A percentile compares a stretch with the other conserved stretches of the same genome.
These are phyloP conservation scores for Coffea canephora DNA, from an alignment of 257 asterid genomes.

Conservation along the genomic window DNA sequence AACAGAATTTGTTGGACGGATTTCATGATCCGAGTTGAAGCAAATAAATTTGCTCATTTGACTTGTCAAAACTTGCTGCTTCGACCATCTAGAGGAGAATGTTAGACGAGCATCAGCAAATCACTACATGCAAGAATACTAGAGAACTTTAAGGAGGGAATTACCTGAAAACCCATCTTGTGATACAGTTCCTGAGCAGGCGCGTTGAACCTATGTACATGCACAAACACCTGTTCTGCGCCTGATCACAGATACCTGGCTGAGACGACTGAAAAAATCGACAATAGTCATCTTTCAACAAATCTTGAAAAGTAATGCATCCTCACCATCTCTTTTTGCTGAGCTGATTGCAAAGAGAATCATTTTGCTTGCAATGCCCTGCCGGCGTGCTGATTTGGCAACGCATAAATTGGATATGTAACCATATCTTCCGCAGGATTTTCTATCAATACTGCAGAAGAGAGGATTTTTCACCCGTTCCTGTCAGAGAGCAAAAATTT, in stretches of 20 bases:
- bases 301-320: neutral
- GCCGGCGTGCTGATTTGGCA: constrained; percentile 66
- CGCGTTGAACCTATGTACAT: constrained; percentile 51
- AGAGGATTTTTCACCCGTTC: constrained; percentile 38
- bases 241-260: constrained; percentile 32
- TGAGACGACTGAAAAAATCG: neutral
- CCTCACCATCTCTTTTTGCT: constrained; percentile 48
- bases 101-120: constrained; percentile 3
- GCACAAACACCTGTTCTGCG: constrained; percentile 57
- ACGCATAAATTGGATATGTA: constrained; percentile 71
- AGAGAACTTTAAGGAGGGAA: neutral
- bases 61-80: constrained; percentile 27
- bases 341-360: constrained; percentile 40
- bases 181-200: constrained; percentile 53
- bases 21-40: constrained; percentile 29
- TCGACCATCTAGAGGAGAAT: constrained; percentile 48
- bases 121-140: neutral
- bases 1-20: neutral
- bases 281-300: neutral
- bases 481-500: constrained; percentile 28
- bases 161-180: constrained; percentile 67
- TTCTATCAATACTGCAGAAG: constrained; percentile 32
- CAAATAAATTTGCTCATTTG: constrained; percentile 37
- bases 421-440: constrained; percentile 37
- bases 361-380: constrained; percentile 61